Evolutionary conservation across 306 rosid genomes (phyloP), one percentile per base, ranked within the genome.

Genomic region (Prunus mira): DNA sequence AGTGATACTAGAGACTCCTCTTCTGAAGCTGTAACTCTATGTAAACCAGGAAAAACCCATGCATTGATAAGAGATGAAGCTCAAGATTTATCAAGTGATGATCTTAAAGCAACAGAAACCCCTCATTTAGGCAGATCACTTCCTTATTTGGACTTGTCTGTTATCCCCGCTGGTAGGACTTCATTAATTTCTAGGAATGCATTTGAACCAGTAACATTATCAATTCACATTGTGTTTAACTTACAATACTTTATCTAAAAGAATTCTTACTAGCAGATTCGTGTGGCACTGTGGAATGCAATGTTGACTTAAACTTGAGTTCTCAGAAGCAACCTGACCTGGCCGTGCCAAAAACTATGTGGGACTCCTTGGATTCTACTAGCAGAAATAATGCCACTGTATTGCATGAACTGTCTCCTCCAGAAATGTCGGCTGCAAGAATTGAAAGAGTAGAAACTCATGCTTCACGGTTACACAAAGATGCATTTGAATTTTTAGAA

Each of bases 141-240:
- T 70, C 86, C 84, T 60, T 70, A 64, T 47, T 28, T 84, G 69
- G 79, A 82, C 81, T 66, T 74, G 51, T 72, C 81, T 52, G 75
- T 76, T 79, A 61, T 70, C 56, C 79, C 83, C 60, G 68, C 86
- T 19, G 85, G 90, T 90, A 90, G 41, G 58, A 71, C 70, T 67
- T 49, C 65, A 30, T 69, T 64, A 45, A 65, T 61, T 65, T 32
- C 60, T 11, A 25, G 51, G 65, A 57, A 27, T 38, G 43, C 27
- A 47, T 41, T 80, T 75, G 43, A 51, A 47, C 49, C 57, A 28
- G 18, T 27, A 71, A 50, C 34, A 47, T 22, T 30, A 13, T 69
- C 20, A 14, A 57, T 52, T 74, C 61, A 75, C 65, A 25, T 65
- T 57, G 9, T 28, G 3, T 67, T 73, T 38, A 1, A 20, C 63